Evolutionary conservation across 1,284 basidiomycete species (phyloP).

Genomic region (Grifola frondosa): DNA sequence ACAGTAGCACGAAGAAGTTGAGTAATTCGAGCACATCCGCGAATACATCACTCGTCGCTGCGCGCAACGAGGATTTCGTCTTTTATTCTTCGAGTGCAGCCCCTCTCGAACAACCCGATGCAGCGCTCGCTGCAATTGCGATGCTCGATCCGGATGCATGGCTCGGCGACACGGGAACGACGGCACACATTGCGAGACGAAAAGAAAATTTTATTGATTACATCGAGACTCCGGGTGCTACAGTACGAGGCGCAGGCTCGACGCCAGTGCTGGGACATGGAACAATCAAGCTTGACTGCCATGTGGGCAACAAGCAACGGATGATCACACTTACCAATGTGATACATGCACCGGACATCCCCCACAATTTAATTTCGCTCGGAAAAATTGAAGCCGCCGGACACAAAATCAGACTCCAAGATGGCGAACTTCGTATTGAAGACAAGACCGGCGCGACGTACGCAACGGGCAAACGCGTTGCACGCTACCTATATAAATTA

Average conservation of each 20-base stretch:
- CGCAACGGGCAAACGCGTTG: conserved; percentile 1
- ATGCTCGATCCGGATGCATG: conserved; percentile 9
- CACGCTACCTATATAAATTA: conserved; percentile 14
- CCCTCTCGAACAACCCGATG: background rate
- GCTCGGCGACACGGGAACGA: conserved; percentile 17
- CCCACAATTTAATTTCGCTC: conserved; percentile 37
- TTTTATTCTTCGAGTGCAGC: too few relatives aligned
- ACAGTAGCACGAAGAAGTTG: conserved; percentile 1
- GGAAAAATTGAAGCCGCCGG: conserved; percentile 19
- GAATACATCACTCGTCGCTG: background rate
- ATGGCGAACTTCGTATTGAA: conserved; percentile 2
- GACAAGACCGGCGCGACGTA: conserved; percentile 5
- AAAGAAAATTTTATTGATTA: conserved; percentile 11
- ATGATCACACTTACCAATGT: conserved; percentile 27
- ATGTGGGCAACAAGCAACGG: conserved; percentile 2
- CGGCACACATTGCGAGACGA: conserved; percentile 16
- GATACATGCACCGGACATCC: conserved; percentile 31
- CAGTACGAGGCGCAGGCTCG: conserved; percentile 17
- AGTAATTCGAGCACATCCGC: background rate
- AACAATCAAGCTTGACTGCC: conserved; percentile 14
- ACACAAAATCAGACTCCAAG: conserved; percentile 12
- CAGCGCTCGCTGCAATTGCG: conserved; percentile 2
- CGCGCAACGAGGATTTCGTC: too few relatives aligned
- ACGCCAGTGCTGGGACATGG: conserved; percentile 18
- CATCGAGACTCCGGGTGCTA: conserved; percentile 10